Conservation (phyloP, 768 basidiomycete genomes). For the Gyrodon lividus region DNA sequence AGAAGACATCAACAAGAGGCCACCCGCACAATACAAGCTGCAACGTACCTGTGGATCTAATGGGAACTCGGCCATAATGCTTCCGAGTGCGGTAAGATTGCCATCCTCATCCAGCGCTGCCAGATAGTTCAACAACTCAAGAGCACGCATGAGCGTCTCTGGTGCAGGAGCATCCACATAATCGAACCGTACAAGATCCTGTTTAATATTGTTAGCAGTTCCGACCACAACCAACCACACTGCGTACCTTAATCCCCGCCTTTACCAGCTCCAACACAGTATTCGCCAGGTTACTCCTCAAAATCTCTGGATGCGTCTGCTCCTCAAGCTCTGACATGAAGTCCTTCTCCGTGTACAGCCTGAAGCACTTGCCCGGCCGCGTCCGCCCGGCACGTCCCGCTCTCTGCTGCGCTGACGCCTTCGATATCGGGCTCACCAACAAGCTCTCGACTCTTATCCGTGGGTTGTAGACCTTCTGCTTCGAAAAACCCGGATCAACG, state of each 20-base stretch:
- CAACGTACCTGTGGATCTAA: slow-evolving; percentile 86
- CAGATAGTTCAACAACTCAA: slow-evolving; percentile 91
- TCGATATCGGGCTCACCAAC: slow-evolving; percentile 92
- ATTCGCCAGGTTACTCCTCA: slow-evolving; percentile 90
- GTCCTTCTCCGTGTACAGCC: slow-evolving; percentile 95
- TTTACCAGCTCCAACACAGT: slow-evolving; percentile 93
- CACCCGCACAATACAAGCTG: not conserved
- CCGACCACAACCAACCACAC: not conserved
- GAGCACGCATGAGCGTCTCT: slow-evolving; percentile 94
- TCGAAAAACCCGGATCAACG: slow-evolving; percentile 95
- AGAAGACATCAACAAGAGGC: not conserved
- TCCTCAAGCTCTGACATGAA: slow-evolving; percentile 96
- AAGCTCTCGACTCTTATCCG: slow-evolving; percentile 94
- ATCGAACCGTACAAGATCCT: slow-evolving; percentile 84
- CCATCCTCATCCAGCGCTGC: slow-evolving; percentile 94
- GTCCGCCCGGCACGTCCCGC: slow-evolving; percentile 97
- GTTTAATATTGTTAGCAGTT: not conserved
- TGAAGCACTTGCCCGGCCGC: slow-evolving; percentile 94
- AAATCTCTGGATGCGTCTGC: slow-evolving; percentile 96
- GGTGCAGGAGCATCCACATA: slow-evolving; percentile 94
- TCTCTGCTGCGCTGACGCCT: slow-evolving; percentile 93
- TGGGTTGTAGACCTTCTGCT: slow-evolving; percentile 98
- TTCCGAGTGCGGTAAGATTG: slow-evolving; percentile 80
- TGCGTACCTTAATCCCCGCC: slow-evolving; percentile 76
- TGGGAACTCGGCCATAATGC: slow-evolving; percentile 97